These are phyloP conservation scores for Lasiodiplodia sp. DNA, from an alignment of 2,329 filamentous ascomycete genomes.

Conservation along the genomic window DNA sequence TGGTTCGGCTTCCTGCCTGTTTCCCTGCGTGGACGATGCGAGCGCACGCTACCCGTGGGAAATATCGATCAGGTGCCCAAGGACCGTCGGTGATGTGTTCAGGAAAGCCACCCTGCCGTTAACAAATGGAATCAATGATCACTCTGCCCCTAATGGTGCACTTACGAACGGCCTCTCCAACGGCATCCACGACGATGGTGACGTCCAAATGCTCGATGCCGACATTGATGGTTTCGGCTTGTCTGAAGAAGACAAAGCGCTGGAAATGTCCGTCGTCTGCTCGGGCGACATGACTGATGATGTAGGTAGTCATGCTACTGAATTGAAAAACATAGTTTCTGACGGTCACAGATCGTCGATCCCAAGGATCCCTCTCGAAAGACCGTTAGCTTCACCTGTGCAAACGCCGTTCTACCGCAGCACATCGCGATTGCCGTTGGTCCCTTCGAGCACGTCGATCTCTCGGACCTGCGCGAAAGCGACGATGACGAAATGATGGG, in stretches of 20 bases:
- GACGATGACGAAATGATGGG: constrained; percentile 92
- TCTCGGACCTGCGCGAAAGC: constrained; percentile 86
- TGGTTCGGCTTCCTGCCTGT: constrained; percentile 83
- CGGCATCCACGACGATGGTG: constrained; percentile 39
- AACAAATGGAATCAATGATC: constrained; percentile 43
- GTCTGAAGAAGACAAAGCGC: constrained; percentile 79
- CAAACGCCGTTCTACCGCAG: constrained; percentile 66
- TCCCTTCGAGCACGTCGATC: constrained; percentile 91
- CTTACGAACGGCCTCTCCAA: constrained; percentile 33
- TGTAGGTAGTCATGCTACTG: constrained; percentile 42
- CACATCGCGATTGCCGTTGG: constrained; percentile 94
- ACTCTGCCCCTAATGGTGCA: constrained; percentile 34
- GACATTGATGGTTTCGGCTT: constrained; percentile 54
- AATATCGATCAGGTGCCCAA: constrained; percentile 83
- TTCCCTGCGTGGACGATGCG: constrained; percentile 90
- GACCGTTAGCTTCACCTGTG: constrained; percentile 82
- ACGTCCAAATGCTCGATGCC: constrained; percentile 44
- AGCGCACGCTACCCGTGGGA: constrained; percentile 85
- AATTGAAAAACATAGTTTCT: constrained; percentile 30
- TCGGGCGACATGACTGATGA: constrained; percentile 90
- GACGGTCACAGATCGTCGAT: constrained; percentile 64
- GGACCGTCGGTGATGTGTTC: constrained; percentile 81
- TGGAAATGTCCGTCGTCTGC: constrained; percentile 90
- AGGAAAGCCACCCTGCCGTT: constrained; percentile 32
- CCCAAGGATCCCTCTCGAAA: constrained; percentile 81